Conservation (phyloP, 1,284 basidiomycete species). For the Laetiporus sulphureus region DNA sequence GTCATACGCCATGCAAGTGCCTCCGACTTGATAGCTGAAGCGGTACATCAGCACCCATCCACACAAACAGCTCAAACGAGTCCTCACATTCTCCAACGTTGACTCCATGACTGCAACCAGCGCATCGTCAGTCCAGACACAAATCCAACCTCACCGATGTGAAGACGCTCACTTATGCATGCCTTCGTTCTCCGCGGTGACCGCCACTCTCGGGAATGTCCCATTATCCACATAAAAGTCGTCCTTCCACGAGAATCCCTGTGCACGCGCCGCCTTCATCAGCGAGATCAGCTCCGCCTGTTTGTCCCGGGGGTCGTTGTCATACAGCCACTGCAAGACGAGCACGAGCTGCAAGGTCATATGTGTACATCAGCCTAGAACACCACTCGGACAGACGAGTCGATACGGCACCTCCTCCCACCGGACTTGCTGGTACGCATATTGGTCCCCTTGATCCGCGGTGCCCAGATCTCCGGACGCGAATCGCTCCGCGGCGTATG, state of each 20-base stretch:
- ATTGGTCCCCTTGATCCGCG: constrained; percentile 3
- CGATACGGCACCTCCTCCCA: constrained; percentile 5
- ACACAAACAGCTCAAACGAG: no score
- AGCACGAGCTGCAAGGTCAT: background rate
- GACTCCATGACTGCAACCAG: constrained; percentile 1
- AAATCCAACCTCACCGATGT: background rate
- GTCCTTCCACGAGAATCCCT: constrained; percentile 7
- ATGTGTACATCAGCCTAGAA: background rate
- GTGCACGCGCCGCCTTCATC: constrained; percentile 3
- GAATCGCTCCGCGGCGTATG: constrained; percentile 3
- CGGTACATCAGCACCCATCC: background rate
- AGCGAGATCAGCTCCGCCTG: constrained; percentile 3
- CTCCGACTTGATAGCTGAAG: constrained; percentile 4
- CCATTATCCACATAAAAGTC: constrained; percentile 7
- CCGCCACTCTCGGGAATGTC: constrained; percentile 4
- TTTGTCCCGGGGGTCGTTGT: constrained; percentile 5
- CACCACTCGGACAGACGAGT: background rate
- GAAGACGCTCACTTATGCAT: constrained; percentile 5
- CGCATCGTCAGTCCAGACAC: background rate
- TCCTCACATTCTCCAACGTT: constrained; percentile 5
- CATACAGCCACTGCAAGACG: constrained; percentile 5
- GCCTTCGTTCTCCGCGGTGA: background rate
- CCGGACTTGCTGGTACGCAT: constrained; percentile 6
- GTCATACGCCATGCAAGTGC: constrained; percentile 6
- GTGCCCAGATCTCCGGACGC: constrained; percentile 4